Evolutionary conservation across 176 grass and related monocot species (phyloP).

Genomic region (Eragrostis nindensis): DNA sequence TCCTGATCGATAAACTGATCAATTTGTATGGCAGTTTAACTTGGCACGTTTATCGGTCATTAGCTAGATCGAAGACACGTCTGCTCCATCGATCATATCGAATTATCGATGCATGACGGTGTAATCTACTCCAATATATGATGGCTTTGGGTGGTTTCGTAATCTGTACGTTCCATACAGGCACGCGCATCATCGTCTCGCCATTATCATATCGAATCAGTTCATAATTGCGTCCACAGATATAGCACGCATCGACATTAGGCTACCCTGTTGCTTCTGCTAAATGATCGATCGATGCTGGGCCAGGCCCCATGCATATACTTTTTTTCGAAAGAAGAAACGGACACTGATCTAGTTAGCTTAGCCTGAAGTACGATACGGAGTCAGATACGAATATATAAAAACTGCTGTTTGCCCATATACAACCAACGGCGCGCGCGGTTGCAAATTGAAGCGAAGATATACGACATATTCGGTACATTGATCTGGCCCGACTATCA

Average conservation of each 20-base stretch:
- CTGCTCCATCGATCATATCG: not conserved
- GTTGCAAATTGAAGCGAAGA: not conserved
- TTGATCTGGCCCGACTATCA: no score
- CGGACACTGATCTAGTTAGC: not conserved
- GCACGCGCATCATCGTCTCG: no score
- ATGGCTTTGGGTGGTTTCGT: not conserved
- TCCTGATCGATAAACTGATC: no score
- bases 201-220: not conserved
- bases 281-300: not conserved
- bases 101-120: not conserved
- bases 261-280: no score
- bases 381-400: no score
- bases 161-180: not conserved
- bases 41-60: no score
- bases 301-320: not conserved
- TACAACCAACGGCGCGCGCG: no score
- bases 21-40: no score
- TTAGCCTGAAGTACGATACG: not conserved
- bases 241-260: not conserved
- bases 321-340: not conserved
- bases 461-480: not conserved
- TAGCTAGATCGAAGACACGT: no score
- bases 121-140: no score
- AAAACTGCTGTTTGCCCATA: no score
- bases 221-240: not conserved